Percentiles rank a stretch among this genome's conserved stretches.
Conservation (phyloP, 441 rosid species). For the Oxalis stricta region DNA sequence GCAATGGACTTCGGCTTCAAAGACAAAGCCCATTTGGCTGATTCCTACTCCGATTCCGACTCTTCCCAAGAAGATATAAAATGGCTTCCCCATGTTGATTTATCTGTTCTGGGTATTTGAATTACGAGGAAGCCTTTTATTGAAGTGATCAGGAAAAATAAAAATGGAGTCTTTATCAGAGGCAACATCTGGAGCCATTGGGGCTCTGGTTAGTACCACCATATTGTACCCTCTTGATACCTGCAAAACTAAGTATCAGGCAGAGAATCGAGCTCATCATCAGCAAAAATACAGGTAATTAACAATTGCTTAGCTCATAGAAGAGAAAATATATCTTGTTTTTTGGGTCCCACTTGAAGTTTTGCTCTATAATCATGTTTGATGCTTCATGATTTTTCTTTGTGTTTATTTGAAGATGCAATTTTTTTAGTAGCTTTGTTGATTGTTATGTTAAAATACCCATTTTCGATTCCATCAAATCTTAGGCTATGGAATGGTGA, state of each 20-base stretch:
- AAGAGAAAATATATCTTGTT: not conserved
- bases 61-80: too few species aligned
- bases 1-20: too few species aligned
- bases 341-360: not conserved
- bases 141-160: conserved; percentile 20
- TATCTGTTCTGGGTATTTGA: too few species aligned
- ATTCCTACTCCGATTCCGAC: too few species aligned
- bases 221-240: conserved; percentile 82
- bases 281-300: conserved; percentile 58
- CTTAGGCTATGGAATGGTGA: too few species aligned
- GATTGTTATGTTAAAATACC: too few species aligned
- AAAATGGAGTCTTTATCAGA: conserved; percentile 52
- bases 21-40: too few species aligned
- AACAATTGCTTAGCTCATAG: not conserved
- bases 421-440: too few species aligned
- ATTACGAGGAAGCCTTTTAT: not conserved
- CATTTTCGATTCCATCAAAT: too few species aligned
- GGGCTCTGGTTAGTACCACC: conserved; percentile 78
- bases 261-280: conserved; percentile 53
- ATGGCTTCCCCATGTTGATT: too few species aligned
- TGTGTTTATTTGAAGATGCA: not conserved
- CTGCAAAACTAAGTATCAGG: conserved; percentile 83
- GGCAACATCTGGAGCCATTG: conserved; percentile 74
- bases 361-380: not conserved
- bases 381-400: not conserved